Evolutionary conservation across 2,329 filamentous ascomycete genomes (phyloP), one percentile per base, ranked within the genome.

Genomic region (Juglanconis juglandina): DNA sequence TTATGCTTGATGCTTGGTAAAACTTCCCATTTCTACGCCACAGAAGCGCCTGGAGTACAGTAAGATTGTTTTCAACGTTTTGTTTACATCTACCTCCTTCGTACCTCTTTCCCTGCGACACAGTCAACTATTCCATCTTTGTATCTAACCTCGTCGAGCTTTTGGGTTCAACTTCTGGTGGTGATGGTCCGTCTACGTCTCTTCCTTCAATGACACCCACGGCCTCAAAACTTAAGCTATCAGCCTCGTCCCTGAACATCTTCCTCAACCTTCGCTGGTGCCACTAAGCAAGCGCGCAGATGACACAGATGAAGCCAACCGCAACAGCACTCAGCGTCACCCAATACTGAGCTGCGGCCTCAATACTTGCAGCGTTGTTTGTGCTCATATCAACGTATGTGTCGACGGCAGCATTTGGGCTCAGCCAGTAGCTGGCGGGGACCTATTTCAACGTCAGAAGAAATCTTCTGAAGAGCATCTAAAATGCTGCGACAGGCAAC

Each of bases 231-330:
- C 46, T 48, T 3, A 71, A 35, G 33, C 66, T 68, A 7, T 71
- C 65, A 9, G 70, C 70, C 56, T 71, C 68, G 6, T 68, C 68
- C 5, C 64, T 60, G 56, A 71, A 72, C 8, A 69, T 54, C 34
- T 67, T 69, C n/a, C 69, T 63, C 47, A 72, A 58, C n/a, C 69
- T 63, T 6, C 69, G 64, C 57, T 72, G 70, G 44, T 73, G 70
- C 70, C 70, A 73, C 71, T 69, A 72, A 8, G 68, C 69, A 33
- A 72, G 62, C 11, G 68, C 64, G 30, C 67, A 70, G 3, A 71
- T 65, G 8, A 70, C 59, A 33, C 66, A 66, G 14, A 71, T 58
- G 4, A 69, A 50, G 0, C 62, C 65, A 6, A 70, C 68, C 0
- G 67, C 66, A 4, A 62, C 66, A n/a, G 58, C 66, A 0, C 69